Conservation (phyloP, 805 yeast genomes). For the Suhomyces tanzawaensis region DNA sequence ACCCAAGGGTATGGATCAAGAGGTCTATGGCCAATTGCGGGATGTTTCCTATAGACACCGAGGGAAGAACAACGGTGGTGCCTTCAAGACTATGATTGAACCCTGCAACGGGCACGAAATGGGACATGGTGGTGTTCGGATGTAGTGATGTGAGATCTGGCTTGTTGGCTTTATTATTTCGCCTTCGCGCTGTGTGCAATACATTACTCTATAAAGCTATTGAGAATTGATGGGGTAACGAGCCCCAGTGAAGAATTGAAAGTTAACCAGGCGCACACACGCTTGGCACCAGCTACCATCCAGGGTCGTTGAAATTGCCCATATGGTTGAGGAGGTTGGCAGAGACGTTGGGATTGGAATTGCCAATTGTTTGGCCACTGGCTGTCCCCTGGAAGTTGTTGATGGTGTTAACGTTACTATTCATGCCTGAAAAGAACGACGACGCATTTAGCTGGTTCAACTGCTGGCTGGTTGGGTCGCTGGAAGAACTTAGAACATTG, state of each 20-base stretch:
- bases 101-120: not conserved
- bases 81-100: slow-evolving; percentile 13
- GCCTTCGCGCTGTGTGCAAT: not conserved
- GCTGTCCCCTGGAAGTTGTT: not conserved
- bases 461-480: not conserved
- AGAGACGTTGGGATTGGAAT: slow-evolving; percentile 6
- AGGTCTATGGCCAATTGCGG: slow-evolving; percentile 82
- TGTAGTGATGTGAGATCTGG: too few species aligned
- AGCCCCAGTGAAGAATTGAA: slow-evolving; percentile 1
- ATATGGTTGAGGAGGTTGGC: slow-evolving; percentile 11
- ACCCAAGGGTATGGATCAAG: slow-evolving; percentile 59
- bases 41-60: slow-evolving; percentile 84
- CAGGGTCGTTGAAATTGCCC: slow-evolving; percentile 12
- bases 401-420: not conserved
- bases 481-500: not conserved
- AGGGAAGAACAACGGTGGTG: slow-evolving; percentile 63
- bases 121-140: too few species aligned
- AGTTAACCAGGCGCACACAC: too few species aligned
- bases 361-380: slow-evolving; percentile 1
- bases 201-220: too few species aligned
- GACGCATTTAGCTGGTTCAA: slow-evolving; percentile 1
- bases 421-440: slow-evolving; percentile 4
- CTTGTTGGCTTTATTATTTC: too few species aligned
- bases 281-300: too few species aligned
- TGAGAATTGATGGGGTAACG: too few species aligned